Evolutionary conservation across 2,329 filamentous ascomycete species (phyloP), one percentile per base, ranked within the genome.

Genomic region (Scytalidium sp.): DNA sequence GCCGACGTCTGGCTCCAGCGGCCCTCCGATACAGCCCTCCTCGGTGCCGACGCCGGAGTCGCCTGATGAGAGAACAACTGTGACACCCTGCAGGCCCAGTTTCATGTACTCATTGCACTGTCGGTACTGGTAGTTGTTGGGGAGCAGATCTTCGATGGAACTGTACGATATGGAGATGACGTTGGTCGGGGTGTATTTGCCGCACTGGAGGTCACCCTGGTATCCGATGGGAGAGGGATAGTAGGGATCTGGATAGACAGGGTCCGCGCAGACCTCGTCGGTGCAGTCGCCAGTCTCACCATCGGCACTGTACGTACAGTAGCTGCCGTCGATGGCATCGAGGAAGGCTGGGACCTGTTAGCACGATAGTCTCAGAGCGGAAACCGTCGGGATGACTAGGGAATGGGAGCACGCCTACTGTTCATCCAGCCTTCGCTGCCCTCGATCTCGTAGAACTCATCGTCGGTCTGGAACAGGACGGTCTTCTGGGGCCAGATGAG

Each of bases 31-130:
- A 29, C 25, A 29, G 25, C 25, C 25, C 13, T 8, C 7, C 8
- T 13, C 25, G 25, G 25, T 8, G 25, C 25, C 25, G 13, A 36
- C 32, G 32, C 32, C 32, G 29, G 64, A 62, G 59, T 85, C 81
- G 5, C 83, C 83, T 2, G 76, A 80, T 10, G 78, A 74, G 62
- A 85, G 81, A 29, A 87, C 67, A 13, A 87, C 70, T 1, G 80
- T 79, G 2, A 85, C 78, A 21, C 85, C 85, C 19, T 83, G 79
- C 3, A 81, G 76, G 19, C 82, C 84, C 25, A 88, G 78, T 57
- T 85, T 77, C 41, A 78, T 81, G 58, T 85, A 83, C 51, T 83
- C 71, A 53, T 76, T 73, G 70, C 84, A 88, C 13, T 84, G 80
- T 43, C 76, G 75, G 46, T 72, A 68, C 25, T 83, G 81, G 60